Evolutionary conservation across 345 rosid species (phyloP).

Genomic region (Pseudoturritis turrita): DNA sequence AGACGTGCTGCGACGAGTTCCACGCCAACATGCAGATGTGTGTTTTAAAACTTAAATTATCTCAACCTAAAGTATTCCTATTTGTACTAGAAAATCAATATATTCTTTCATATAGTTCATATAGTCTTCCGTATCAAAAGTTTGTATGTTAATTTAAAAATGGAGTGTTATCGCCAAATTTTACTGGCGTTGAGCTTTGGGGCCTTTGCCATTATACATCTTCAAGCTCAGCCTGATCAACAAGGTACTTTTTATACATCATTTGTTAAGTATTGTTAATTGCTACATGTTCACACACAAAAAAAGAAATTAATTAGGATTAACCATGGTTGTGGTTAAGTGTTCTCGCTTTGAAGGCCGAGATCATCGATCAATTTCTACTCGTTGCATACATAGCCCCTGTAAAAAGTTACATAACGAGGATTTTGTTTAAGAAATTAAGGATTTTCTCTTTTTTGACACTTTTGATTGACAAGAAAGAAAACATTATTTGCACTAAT

Average conservation of each 20-base stretch:
- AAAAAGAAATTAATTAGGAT: too few relatives aligned
- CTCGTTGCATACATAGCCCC: too few relatives aligned
- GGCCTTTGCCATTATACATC: neutral
- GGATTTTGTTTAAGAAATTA: neutral
- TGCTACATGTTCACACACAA: neutral
- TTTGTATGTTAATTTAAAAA: neutral
- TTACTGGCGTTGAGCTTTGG: neutral
- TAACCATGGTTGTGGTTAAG: too few relatives aligned
- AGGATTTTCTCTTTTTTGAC: neutral
- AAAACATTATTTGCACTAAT: neutral
- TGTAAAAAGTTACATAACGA: too few relatives aligned
- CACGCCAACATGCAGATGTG: neutral
- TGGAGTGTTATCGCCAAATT: neutral
- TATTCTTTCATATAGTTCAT: neutral
- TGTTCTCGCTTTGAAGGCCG: too few relatives aligned
- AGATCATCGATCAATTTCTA: too few relatives aligned
- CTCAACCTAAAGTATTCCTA: neutral
- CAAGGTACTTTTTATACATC: neutral
- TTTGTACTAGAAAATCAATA: neutral
- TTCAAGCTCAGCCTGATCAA: constrained; percentile 21
- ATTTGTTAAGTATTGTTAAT: neutral
- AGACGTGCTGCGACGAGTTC: neutral
- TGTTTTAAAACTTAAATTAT: neutral
- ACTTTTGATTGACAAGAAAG: neutral
- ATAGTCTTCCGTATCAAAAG: neutral